Evolutionary conservation across 2,329 filamentous ascomycete genomes (phyloP).

Genomic region (Volutella citrinella): DNA sequence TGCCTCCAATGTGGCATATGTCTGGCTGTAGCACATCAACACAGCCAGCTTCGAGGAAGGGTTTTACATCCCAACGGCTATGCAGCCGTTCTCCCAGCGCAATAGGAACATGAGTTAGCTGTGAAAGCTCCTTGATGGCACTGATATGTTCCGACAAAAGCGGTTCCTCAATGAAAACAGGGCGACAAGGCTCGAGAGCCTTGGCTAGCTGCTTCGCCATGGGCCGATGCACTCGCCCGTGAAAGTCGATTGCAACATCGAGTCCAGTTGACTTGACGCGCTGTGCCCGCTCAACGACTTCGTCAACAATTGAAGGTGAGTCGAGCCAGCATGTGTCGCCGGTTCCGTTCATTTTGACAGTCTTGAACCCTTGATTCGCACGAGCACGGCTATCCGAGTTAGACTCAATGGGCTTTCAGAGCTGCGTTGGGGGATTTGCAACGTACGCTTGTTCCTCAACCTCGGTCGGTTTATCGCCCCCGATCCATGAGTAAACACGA

Average conservation of each 20-base stretch:
- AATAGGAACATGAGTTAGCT: conserved; percentile 49
- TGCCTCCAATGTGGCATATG: conserved; percentile 68
- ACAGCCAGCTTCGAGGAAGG: conserved; percentile 64
- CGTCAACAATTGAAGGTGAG: conserved; percentile 61
- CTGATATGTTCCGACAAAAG: conserved; percentile 66
- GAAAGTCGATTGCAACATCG: conserved; percentile 74
- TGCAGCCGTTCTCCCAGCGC: conserved; percentile 71
- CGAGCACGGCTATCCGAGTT: conserved; percentile 47
- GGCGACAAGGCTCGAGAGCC: conserved; percentile 63
- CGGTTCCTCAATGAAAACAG: conserved; percentile 73
- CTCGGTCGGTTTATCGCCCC: conserved; percentile 67
- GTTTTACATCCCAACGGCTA: conserved; percentile 70
- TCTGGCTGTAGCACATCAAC: conserved; percentile 74
- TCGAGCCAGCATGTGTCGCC: conserved; percentile 76
- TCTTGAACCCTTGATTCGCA: conserved; percentile 59
- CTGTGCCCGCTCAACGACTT: conserved; percentile 64
- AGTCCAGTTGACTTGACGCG: conserved; percentile 67
- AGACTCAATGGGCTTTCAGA: too few relatives aligned
- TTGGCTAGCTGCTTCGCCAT: conserved; percentile 76
- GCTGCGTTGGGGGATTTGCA: not conserved
- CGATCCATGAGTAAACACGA: conserved; percentile 76
- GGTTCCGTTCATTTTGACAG: conserved; percentile 78
- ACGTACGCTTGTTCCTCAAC: conserved; percentile 60
- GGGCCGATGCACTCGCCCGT: conserved; percentile 71
- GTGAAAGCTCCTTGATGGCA: conserved; percentile 46